phyloP scores from a whole-genome alignment of 208 protist species.

The Trypanosoma caninum region DNA sequence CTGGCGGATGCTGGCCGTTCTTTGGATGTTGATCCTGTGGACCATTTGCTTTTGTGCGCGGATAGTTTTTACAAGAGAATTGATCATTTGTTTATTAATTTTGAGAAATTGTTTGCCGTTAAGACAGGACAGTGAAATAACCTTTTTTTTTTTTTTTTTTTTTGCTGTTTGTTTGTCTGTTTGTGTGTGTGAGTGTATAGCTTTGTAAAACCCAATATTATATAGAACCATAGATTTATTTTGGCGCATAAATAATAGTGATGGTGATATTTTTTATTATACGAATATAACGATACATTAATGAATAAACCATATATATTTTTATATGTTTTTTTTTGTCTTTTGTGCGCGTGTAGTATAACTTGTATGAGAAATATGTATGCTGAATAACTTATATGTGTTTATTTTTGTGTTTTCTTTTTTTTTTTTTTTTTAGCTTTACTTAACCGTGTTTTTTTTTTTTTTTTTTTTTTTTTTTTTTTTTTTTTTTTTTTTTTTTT shows the following conservation, averaged over 20 bases:
- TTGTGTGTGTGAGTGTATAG: neutral
- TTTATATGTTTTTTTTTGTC: no score
- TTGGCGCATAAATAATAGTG: no score
- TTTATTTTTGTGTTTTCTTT: neutral
- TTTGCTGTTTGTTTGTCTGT: neutral
- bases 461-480: constrained; percentile 12
- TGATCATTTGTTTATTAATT: constrained; percentile 75
- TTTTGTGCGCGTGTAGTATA: no score
- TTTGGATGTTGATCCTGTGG: constrained; percentile 54
- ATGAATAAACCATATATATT: no score
- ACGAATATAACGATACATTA: no score
- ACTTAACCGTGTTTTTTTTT: constrained; percentile 12
- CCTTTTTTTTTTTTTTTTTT: neutral
- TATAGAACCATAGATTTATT: neutral
- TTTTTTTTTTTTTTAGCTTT: neutral
- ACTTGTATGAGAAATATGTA: no score
- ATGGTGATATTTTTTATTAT: no score
- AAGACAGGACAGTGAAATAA: neutral
- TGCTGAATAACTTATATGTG: no score
- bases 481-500: neutral
- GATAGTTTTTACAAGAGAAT: constrained; percentile 85
- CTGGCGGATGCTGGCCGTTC: constrained; percentile 28
- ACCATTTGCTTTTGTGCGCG: constrained; percentile 59
- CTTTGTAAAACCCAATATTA: neutral
- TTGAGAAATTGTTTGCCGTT: constrained; percentile 55